Evolutionary conservation across 345 rosid species (phyloP), one percentile per base, ranked within the genome.

Genomic region (Aegle marmelos): DNA sequence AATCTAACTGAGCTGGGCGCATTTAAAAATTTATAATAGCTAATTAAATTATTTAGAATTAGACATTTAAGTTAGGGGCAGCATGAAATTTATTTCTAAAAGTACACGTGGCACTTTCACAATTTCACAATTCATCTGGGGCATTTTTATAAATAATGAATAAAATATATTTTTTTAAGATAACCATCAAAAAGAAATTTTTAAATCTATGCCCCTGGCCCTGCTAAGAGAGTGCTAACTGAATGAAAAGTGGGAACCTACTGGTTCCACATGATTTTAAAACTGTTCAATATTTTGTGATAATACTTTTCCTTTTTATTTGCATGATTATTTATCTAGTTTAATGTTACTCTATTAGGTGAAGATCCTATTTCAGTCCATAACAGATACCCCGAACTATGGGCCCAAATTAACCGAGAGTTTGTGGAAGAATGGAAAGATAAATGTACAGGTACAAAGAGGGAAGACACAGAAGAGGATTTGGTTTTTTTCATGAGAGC

Each of bases 401-500:
- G 95, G 93, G 95, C 95, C 36, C 83, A 86, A 78, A 82, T 91
- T 73, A 91, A 91, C 86, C 70, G 95, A 61, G 90, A 91, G 61
- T 91, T 91, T 58, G 90, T 88, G 71, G 93, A 91, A 74, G 91
- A 89, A 80, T 88, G 91, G 91, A 88, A 88, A 78, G 56, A 21
- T 50, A 79, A 72, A 31, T 61, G 50, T 48, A 59, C 22, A 2
- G 82, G 77, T 27, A 80, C 79, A 76, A 88, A 83, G 57, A 81
- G 72, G 65, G 87, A 80, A 70, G 89, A 88, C 25, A 77, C 75
- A 24, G 87, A 81, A 77, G 92, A 87, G 36, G 79, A 57, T 14
- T 79, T 89, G 76, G 90, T 91, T 24, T 91, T 91, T 89, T 91
- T 91, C 84, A 85, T 87, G 91, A 88, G 95, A 76, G 91, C 93